Base-by-base conservation (phyloP, 805 yeast species). In the Clavispora carvajalis region DNA sequence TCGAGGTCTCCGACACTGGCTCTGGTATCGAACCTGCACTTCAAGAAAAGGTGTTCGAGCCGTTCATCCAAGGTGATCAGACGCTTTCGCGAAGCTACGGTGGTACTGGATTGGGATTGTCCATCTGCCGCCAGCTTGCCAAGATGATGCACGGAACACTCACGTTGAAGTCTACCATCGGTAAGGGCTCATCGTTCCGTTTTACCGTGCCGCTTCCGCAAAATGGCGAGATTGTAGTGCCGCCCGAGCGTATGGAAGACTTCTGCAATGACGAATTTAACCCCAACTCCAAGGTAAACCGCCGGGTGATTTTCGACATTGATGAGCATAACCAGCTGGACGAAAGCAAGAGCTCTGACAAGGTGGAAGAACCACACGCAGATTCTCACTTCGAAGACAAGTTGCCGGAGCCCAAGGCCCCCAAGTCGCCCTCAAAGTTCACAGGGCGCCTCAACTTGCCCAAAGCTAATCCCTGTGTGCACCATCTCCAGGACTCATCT, bases 1-100 rank as follows among this genome's bases (percentile, higher is more conserved):
- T 90, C 37, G 79, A 79, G 43, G 96, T 91, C 10, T 73, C 72
- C 26, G 99, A 91, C 58, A 87, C 95, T 0, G 98, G 99, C 3
- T 90, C 97, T 0, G 99, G 99, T 44, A 90, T 91, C 39, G 95
- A 87, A 30, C 80, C 82, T 11, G 79, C 82, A 1, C 62, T 89
- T 40, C 96, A 86, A 54, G 80, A 80, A 33, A 79, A 84, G 45
- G 95, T 91, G 1, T 91, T 91, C 60, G 97, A 93, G 54, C 97
- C 98, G 1, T 91, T 91, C 67, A 89, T 90, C 15, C 99, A 91
- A 65, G 99, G 98, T 39, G 98, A 91, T 56, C 96, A 89, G 60
- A 88, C 96, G 0, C 69, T 88, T 21, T 85, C 95, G 5, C 74
- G 95, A 55, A 86, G 90, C 42, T 82, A 85, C 56, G 97, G 98